Percentiles rank a stretch among this genome's conserved stretches.
Evolutionary conservation across 768 basidiomycete species (phyloP).

Genomic region (Suillus bovinus): DNA sequence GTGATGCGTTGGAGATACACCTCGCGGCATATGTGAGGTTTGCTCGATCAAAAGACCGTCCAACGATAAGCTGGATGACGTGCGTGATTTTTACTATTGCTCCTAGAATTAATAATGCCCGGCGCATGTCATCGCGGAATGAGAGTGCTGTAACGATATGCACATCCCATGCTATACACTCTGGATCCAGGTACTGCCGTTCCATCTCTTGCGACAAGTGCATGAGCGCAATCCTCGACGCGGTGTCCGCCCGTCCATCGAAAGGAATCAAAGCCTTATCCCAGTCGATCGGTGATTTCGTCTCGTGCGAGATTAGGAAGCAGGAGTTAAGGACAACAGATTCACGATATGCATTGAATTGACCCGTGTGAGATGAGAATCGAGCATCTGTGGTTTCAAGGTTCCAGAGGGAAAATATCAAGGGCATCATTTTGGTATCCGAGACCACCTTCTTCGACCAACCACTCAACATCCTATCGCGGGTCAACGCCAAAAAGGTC

Average conservation of each 20-base stretch:
- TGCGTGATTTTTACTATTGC: conserved; percentile 26
- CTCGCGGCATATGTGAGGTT: conserved; percentile 18
- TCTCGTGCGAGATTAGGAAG: conserved; percentile 29
- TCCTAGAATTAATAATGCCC: conserved; percentile 24
- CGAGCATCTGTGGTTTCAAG: conserved; percentile 24
- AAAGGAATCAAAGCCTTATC: conserved; percentile 25
- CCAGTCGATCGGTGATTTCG: conserved; percentile 20
- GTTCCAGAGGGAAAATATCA: conserved; percentile 31
- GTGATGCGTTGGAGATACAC: conserved; percentile 23
- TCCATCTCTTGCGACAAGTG: conserved; percentile 28
- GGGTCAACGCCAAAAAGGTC: conserved; percentile 28
- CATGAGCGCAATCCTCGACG: conserved; percentile 22
- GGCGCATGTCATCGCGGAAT: conserved; percentile 18
- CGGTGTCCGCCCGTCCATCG: conserved; percentile 17
- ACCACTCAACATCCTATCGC: conserved; percentile 23
- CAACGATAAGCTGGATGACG: conserved; percentile 20
- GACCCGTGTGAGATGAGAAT: conserved; percentile 23
- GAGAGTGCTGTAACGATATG: conserved; percentile 27
- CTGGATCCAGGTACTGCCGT: conserved; percentile 20
- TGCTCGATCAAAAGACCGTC: conserved; percentile 16
- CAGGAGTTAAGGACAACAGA: conserved; percentile 29
- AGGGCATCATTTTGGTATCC: conserved; percentile 28
- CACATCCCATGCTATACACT: conserved; percentile 30
- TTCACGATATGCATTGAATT: conserved; percentile 23
- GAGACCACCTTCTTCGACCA: conserved; percentile 27